phyloP scores from a whole-genome alignment of 495 filamentous ascomycete species.

The Talaromyces stipitatus region DNA sequence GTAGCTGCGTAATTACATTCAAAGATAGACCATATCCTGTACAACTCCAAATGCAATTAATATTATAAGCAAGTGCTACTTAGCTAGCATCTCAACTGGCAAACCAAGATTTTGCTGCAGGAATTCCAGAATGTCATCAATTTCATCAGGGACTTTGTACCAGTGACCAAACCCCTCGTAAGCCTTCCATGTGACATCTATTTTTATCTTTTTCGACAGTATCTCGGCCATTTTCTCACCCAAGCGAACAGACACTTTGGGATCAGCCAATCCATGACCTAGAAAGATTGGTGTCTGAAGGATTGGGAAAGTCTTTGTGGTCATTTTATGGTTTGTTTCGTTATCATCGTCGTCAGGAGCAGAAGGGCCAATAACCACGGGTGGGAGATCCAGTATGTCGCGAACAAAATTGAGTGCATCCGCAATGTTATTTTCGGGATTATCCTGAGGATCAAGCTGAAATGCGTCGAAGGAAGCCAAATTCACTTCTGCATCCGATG shows the following conservation, averaged over 20 bases:
- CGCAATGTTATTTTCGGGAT: neutral
- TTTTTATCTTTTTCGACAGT: conserved; percentile 26
- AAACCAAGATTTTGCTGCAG: conserved; percentile 10
- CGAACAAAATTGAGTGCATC: conserved; percentile 10
- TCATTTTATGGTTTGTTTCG: too few species aligned
- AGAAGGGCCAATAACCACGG: conserved; percentile 6
- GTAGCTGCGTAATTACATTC: too few species aligned
- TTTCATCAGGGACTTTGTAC: conserved; percentile 41
- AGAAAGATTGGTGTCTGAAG: conserved; percentile 39
- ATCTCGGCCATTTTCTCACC: conserved; percentile 33
- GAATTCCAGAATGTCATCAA: conserved; percentile 45
- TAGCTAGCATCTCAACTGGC: neutral
- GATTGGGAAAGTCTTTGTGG: conserved; percentile 4
- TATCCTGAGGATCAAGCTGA: neutral
- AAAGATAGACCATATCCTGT: too few species aligned
- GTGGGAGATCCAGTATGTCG: conserved; percentile 11
- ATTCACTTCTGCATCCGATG: neutral
- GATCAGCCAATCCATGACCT: conserved; percentile 45
- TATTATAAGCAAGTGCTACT: too few species aligned
- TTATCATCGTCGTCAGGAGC: too few species aligned
- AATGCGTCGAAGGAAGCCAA: neutral
- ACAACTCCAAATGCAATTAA: too few species aligned
- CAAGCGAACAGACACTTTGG: conserved; percentile 36
- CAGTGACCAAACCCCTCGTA: conserved; percentile 51
- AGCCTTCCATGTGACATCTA: conserved; percentile 39